Percentiles rank a stretch among this genome's conserved stretches.
Evolutionary conservation across 2,329 filamentous ascomycete genomes (phyloP).

Genomic region (Fusarium sp.): DNA sequence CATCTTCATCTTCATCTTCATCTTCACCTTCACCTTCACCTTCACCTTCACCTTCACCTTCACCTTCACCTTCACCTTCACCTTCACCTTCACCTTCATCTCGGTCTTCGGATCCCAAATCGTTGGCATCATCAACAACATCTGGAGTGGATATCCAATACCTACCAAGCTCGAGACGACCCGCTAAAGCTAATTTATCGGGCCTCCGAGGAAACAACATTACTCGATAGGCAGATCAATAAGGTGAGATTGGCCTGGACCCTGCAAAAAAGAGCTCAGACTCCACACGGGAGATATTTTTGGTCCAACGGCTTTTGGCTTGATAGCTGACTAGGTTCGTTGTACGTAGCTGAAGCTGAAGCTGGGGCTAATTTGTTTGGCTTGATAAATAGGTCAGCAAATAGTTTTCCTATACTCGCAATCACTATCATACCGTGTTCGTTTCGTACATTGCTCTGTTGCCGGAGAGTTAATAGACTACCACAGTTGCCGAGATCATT

Average conservation of each 20-base stretch:
- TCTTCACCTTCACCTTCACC: too few relatives aligned
- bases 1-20: background rate
- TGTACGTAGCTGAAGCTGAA: slow-evolving; percentile 5
- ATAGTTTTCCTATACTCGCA: background rate
- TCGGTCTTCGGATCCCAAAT: background rate
- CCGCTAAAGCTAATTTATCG: slow-evolving; percentile 27
- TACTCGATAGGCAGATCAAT: background rate
- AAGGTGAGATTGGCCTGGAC: slow-evolving; percentile 9
- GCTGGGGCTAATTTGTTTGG: background rate
- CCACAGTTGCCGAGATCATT: background rate
- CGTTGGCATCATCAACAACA: background rate
- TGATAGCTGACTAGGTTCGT: background rate
- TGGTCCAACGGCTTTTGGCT: background rate
- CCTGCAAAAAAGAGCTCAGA: slow-evolving; percentile 1
- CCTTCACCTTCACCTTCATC: background rate
- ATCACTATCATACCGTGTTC: background rate
- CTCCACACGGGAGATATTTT: slow-evolving; percentile 26
- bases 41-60: background rate
- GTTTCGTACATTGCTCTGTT: background rate
- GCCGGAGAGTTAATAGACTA: background rate
- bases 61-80: too few relatives aligned
- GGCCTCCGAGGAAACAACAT: background rate
- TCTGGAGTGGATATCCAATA: slow-evolving; percentile 11
- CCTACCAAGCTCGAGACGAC: background rate
- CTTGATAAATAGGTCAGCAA: slow-evolving; percentile 17